Conservation (phyloP, 2,329 filamentous ascomycete genomes). For the Pseudogymnoascus sp. region DNA sequence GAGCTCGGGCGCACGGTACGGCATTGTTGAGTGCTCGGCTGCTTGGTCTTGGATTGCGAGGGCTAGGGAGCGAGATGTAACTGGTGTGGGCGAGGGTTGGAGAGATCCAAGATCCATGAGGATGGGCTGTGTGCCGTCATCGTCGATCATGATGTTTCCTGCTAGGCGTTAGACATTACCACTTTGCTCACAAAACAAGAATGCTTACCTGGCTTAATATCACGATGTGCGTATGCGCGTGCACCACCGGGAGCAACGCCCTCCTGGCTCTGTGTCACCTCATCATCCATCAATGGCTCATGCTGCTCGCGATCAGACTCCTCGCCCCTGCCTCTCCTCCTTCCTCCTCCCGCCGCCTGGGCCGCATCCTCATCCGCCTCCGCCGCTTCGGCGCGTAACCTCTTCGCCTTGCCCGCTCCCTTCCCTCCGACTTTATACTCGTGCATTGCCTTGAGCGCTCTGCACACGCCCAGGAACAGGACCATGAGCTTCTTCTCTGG, state of each 20-base stretch:
- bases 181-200: not conserved
- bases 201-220: slow-evolving; percentile 83
- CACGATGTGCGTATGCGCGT: slow-evolving; percentile 83
- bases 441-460: slow-evolving; percentile 83
- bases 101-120: slow-evolving; percentile 96
- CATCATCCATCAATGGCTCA: slow-evolving; percentile 73
- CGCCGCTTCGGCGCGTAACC: slow-evolving; percentile 27
- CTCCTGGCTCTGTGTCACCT: slow-evolving; percentile 58
- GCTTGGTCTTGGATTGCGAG: slow-evolving; percentile 89
- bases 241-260: slow-evolving; percentile 59
- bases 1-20: slow-evolving; percentile 92
- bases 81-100: slow-evolving; percentile 74
- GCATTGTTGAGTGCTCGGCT: slow-evolving; percentile 96
- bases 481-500: slow-evolving; percentile 82
- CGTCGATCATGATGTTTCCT: slow-evolving; percentile 97
- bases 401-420: slow-evolving; percentile 40
- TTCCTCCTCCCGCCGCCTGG: slow-evolving; percentile 30
- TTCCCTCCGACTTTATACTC: slow-evolving; percentile 61
- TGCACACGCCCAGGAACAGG: slow-evolving; percentile 85
- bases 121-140: slow-evolving; percentile 79
- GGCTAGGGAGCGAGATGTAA: slow-evolving; percentile 82
- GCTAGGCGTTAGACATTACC: slow-evolving; percentile 11
- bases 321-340: slow-evolving; percentile 33
- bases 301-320: slow-evolving; percentile 67
- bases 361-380: slow-evolving; percentile 35